Evolutionary conservation across 257 asterid species (phyloP).

Genomic region (Leptodermis oblonga): DNA sequence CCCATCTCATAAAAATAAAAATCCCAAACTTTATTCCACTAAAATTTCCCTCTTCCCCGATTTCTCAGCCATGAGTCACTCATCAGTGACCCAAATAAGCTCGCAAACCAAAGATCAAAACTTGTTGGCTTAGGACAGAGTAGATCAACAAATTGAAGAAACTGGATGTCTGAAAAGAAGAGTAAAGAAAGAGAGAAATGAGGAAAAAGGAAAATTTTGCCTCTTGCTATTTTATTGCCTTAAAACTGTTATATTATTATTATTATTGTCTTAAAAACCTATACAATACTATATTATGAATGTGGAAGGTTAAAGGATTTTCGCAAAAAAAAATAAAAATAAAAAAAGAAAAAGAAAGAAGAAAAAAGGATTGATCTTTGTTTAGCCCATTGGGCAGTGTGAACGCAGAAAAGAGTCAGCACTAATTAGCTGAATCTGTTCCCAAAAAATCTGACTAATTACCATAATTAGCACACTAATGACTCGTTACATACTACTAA

Average conservation of each 20-base stretch:
- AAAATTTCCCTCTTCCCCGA: constrained; percentile 17
- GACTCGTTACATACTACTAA: no score
- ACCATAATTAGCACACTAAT: background rate
- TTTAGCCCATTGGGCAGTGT: background rate
- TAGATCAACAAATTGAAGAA: constrained; percentile 88
- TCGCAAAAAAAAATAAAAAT: background rate
- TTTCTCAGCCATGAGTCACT: constrained; percentile 38
- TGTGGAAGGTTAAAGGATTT: background rate
- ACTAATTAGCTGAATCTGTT: background rate
- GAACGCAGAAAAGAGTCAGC: constrained; percentile 7
- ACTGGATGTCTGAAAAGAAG: constrained; percentile 49
- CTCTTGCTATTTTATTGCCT: constrained; percentile 2
- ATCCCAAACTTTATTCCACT: constrained; percentile 29
- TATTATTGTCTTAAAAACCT: background rate
- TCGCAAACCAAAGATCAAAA: constrained; percentile 44
- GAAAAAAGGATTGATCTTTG: constrained; percentile 2
- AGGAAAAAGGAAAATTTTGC: constrained; percentile 23
- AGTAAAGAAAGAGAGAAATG: constrained; percentile 32
- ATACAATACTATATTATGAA: no score
- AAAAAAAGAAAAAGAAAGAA: background rate
- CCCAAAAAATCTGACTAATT: background rate
- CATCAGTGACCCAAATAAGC: constrained; percentile 40
- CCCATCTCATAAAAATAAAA: constrained; percentile 53
- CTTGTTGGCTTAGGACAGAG: constrained; percentile 38
- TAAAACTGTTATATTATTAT: background rate